A percentile compares a stretch with the other conserved stretches of the same genome.
These are phyloP conservation scores for Dothiorella sarmentorum DNA, from an alignment of 2,329 filamentous ascomycete species.

Conservation along the genomic window DNA sequence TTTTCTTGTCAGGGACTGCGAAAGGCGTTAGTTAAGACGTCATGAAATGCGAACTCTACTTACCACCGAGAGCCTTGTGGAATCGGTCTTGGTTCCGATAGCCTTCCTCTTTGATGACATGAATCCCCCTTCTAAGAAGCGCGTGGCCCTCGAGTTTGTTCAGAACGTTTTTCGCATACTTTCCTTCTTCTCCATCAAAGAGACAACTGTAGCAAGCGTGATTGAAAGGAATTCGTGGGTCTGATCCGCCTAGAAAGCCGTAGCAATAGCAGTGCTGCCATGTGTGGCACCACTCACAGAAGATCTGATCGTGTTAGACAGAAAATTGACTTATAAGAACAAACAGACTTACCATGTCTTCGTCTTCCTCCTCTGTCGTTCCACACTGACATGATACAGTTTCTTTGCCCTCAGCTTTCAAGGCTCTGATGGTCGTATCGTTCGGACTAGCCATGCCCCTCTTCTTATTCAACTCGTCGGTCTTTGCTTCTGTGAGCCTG, in stretches of 20 bases:
- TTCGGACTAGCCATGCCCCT: background rate
- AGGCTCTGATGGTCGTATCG: background rate
- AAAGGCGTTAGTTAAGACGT: background rate
- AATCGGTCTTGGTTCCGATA: constrained; percentile 16
- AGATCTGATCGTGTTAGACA: constrained; percentile 32
- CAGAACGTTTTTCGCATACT: constrained; percentile 13
- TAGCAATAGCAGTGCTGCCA: constrained; percentile 49
- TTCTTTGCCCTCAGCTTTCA: constrained; percentile 12
- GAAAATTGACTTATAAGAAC: background rate
- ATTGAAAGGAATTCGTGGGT: background rate
- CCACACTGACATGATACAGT: constrained; percentile 43
- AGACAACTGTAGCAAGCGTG: constrained; percentile 49
- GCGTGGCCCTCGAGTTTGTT: constrained; percentile 22
- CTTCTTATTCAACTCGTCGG: constrained; percentile 21
- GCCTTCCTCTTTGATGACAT: constrained; percentile 23
- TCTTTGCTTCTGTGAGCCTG: constrained; percentile 20
- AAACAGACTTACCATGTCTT: constrained; percentile 39
- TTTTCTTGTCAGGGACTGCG: constrained; percentile 24
- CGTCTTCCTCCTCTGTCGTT: constrained; percentile 34
- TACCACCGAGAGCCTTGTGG: background rate
- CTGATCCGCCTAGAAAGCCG: constrained; percentile 33
- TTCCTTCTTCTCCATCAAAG: constrained; percentile 24
- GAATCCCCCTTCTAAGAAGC: constrained; percentile 23
- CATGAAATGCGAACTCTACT: background rate
- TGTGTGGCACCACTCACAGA: constrained; percentile 43